These are phyloP conservation scores for Luffa aegyptiaca DNA, from an alignment of 306 rosid genomes.

Conservation along the genomic window DNA sequence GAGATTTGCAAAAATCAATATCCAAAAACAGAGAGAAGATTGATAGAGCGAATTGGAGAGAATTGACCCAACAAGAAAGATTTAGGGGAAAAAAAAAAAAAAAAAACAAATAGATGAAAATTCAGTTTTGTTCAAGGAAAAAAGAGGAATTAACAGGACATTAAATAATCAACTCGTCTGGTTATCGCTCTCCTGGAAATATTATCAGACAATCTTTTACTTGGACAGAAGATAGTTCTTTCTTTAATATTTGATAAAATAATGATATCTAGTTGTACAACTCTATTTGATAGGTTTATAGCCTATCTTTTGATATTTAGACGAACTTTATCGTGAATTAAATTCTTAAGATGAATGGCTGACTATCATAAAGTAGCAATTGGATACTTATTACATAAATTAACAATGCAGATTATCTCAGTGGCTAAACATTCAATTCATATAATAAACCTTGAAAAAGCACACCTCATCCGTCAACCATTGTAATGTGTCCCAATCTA, in stretches of 20 bases:
- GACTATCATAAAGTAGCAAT: neutral
- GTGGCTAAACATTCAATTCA: neutral
- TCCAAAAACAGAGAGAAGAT: neutral
- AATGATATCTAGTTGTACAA: neutral
- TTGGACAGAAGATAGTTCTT: neutral
- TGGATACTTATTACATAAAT: neutral
- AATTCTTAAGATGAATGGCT: neutral
- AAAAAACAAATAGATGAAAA: neutral
- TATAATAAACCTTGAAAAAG: slow-evolving; percentile 1
- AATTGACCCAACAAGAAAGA: neutral
- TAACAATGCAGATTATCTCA: neutral
- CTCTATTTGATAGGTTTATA: neutral
- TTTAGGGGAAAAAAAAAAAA: no score
- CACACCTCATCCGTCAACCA: slow-evolving; percentile 85
- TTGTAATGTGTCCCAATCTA: slow-evolving; percentile 66
- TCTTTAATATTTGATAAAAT: neutral
- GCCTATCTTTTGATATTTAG: neutral
- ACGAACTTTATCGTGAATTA: neutral
- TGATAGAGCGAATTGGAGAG: neutral
- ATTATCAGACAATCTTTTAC: neutral
- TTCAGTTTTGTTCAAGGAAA: neutral
- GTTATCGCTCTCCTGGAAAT: neutral
- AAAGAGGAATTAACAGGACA: neutral
- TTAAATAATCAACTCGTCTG: neutral
- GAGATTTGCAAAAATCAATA: neutral